Evolutionary conservation across 805 yeast species (phyloP).

Genomic region (Candida suzukii): DNA sequence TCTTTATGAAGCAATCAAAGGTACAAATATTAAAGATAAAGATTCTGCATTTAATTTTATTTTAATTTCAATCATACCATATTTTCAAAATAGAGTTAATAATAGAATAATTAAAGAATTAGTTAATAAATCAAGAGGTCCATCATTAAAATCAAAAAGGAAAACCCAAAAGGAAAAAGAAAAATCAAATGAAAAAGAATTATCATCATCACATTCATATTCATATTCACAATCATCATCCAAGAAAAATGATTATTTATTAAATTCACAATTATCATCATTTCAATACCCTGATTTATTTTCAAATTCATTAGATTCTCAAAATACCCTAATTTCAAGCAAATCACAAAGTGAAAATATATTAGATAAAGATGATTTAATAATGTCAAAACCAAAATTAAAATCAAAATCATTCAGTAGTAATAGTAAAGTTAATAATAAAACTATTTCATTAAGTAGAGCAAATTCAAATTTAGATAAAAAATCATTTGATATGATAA

Average conservation of each 20-base stretch:
- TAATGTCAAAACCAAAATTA: too few species aligned
- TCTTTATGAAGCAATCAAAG: conserved; percentile 25
- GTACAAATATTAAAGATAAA: conserved; percentile 16
- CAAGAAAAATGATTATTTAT: background rate
- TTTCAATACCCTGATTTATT: background rate
- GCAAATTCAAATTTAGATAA: conserved; percentile 15
- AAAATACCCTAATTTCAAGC: background rate
- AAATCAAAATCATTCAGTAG: conserved; percentile 1
- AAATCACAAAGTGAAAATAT: too few species aligned
- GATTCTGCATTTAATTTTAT: conserved; percentile 21
- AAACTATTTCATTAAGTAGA: conserved; percentile 9
- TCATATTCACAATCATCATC: background rate
- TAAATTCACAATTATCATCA: background rate
- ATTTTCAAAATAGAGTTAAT: conserved; percentile 18
- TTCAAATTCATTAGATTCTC: background rate
- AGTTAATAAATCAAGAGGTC: conserved; percentile 22
- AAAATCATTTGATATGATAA: conserved; percentile 27
- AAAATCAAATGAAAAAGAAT: background rate
- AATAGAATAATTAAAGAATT: conserved; percentile 18
- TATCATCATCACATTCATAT: background rate
- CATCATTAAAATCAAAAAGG: conserved; percentile 10
- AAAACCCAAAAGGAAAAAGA: background rate
- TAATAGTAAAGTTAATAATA: background rate
- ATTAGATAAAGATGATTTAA: background rate
- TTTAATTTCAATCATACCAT: conserved; percentile 22